Evolutionary conservation across 1,284 basidiomycete species (phyloP).

Genomic region (Albatrellus sp.): DNA sequence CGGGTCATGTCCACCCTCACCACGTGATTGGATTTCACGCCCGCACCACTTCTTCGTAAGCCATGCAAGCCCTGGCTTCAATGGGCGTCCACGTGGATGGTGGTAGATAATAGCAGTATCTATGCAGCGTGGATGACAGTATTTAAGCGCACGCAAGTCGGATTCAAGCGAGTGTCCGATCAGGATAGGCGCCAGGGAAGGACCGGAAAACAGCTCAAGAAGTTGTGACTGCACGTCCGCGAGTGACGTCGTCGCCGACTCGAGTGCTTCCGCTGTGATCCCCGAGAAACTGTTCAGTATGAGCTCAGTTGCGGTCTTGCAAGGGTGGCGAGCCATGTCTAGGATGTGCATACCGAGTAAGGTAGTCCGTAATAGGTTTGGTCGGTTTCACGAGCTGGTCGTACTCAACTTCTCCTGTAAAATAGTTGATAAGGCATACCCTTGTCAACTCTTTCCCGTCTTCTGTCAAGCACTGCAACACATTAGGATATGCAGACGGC

Average conservation of each 20-base stretch:
- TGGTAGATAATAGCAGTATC: slow-evolving; percentile 84
- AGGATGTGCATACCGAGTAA: slow-evolving; percentile 51
- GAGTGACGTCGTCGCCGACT: slow-evolving; percentile 61
- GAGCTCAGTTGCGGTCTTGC: neutral
- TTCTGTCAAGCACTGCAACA: slow-evolving; percentile 63
- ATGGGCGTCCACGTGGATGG: slow-evolving; percentile 79
- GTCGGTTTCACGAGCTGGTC: slow-evolving; percentile 81
- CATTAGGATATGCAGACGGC: neutral
- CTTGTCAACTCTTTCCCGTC: slow-evolving; percentile 81
- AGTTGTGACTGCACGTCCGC: slow-evolving; percentile 64
- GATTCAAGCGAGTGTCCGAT: slow-evolving; percentile 92
- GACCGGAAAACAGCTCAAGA: slow-evolving; percentile 34
- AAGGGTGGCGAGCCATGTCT: too few relatives aligned
- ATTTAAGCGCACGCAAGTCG: slow-evolving; percentile 74
- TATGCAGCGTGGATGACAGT: slow-evolving; percentile 75
- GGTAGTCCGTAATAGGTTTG: slow-evolving; percentile 75
- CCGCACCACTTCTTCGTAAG: slow-evolving; percentile 84
- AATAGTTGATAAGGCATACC: slow-evolving; percentile 71
- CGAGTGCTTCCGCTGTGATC: slow-evolving; percentile 67
- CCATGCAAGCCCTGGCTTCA: slow-evolving; percentile 89
- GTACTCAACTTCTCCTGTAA: slow-evolving; percentile 60
- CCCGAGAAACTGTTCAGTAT: slow-evolving; percentile 64
- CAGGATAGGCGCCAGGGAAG: slow-evolving; percentile 62
- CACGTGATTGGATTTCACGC: slow-evolving; percentile 71
- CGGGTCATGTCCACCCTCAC: slow-evolving; percentile 78